phyloP scores from a whole-genome alignment of 179 eudicot genomes.

The Silene noctiflora region DNA sequence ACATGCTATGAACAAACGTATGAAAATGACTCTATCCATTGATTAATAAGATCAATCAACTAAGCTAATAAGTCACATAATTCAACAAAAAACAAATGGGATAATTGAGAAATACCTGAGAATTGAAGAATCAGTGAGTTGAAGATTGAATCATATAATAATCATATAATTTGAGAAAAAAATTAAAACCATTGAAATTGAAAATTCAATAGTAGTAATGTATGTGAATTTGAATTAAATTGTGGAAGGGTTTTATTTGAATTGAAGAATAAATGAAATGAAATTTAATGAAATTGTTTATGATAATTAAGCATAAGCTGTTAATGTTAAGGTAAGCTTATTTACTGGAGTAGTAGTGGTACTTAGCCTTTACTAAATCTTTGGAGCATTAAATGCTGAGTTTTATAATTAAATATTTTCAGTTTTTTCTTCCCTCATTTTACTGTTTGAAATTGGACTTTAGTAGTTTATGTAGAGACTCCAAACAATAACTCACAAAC shows the following conservation, averaged over 20 bases:
- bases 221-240: neutral
- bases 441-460: no score
- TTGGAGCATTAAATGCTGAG: conserved; percentile 27
- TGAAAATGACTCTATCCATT: neutral
- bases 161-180: neutral
- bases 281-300: neutral
- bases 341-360: neutral
- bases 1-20: no score
- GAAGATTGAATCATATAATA: neutral
- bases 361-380: conserved; percentile 6
- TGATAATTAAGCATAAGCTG: neutral
- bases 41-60: conserved; percentile 14
- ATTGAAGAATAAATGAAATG: neutral
- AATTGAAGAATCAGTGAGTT: conserved; percentile 13
- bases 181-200: conserved; percentile 11
- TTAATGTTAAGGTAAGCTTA: no score
- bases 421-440: no score
- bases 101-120: conserved; percentile 26
- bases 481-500: no score
- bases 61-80: no score
- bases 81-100: neutral
- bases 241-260: no score
- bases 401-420: neutral
- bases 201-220: neutral
- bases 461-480: no score